Evolutionary conservation across 2,329 filamentous ascomycete genomes (phyloP).

Genomic region (Colletotrichum limetticola): DNA sequence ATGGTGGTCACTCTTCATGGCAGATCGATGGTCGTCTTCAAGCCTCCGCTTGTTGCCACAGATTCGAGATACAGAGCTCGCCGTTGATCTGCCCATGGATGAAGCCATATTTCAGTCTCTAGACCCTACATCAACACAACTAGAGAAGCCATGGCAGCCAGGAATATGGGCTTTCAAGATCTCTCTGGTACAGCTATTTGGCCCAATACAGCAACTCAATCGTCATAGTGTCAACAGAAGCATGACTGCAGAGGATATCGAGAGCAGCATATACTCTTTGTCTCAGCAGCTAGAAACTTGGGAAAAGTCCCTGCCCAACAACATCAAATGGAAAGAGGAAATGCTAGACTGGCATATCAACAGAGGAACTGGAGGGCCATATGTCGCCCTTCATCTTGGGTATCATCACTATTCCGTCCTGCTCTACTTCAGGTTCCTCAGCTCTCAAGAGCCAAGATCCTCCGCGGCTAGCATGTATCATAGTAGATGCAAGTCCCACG

Average conservation of each 20-base stretch:
- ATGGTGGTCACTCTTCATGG: not conserved
- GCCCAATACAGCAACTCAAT: not conserved
- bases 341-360: not conserved
- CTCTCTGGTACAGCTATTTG: not conserved
- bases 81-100: not conserved
- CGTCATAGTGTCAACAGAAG: not conserved
- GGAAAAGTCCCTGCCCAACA: not conserved
- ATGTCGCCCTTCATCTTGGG: conserved; percentile 49
- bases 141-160: not conserved
- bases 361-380: conserved; percentile 35
- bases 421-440: conserved; percentile 51
- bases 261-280: not conserved
- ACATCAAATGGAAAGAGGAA: not conserved
- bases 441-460: conserved; percentile 31
- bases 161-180: not conserved
- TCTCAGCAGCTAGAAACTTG: not conserved
- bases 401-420: conserved; percentile 50
- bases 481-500: conserved; percentile 42
- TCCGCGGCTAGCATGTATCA: not conserved
- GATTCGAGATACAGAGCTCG: not conserved
- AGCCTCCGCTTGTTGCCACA: not conserved
- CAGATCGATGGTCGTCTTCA: not conserved
- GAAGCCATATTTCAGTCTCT: not conserved
- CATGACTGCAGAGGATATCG: not conserved
- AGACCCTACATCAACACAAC: not conserved